phyloP scores from a whole-genome alignment of 768 basidiomycete genomes.

The Suillus subaureus region DNA sequence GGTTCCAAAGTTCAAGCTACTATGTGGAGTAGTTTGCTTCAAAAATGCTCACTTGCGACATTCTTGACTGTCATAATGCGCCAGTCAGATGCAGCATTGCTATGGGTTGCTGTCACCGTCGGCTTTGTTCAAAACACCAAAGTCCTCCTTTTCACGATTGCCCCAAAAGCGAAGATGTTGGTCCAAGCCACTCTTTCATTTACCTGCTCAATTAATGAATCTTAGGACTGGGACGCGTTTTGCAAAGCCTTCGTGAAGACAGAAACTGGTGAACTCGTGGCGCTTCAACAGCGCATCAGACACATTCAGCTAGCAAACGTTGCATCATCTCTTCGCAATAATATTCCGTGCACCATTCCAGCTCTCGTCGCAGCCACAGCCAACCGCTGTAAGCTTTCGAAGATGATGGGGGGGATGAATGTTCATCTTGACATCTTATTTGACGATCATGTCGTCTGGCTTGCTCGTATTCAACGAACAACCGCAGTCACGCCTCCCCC shows the following conservation, averaged over 20 bases:
- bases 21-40: too few species aligned
- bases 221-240: not conserved
- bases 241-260: not conserved
- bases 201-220: not conserved
- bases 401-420: not conserved
- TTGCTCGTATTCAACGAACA: not conserved
- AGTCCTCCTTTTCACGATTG: not conserved
- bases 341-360: not conserved
- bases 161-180: not conserved
- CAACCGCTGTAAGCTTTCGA: not conserved
- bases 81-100: not conserved
- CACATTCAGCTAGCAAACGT: not conserved
- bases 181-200: not conserved
- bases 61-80: not conserved
- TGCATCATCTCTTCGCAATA: not conserved
- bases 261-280: not conserved
- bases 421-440: not conserved
- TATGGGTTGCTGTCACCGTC: not conserved
- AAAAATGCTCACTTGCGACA: not conserved
- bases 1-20: too few species aligned
- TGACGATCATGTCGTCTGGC: not conserved
- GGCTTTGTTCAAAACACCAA: not conserved
- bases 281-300: not conserved
- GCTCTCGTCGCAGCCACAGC: not conserved
- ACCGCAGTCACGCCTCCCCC: not conserved